Evolutionary conservation across 1,284 basidiomycete species (phyloP).

Genomic region (Wallemia hederae): DNA sequence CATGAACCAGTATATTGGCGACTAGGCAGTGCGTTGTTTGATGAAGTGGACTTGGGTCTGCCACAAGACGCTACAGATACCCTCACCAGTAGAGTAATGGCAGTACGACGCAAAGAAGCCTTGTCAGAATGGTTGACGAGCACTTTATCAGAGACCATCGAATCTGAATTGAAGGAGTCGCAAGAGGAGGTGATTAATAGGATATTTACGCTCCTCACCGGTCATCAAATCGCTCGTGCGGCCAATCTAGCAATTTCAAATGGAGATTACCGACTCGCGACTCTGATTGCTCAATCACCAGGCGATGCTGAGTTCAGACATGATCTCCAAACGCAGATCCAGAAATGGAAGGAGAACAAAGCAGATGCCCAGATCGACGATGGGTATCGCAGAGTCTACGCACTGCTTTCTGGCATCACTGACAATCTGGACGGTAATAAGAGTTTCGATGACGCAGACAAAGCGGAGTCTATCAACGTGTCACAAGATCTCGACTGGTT

Average conservation of each 20-base stretch:
- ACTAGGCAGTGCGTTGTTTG: conserved; percentile 71
- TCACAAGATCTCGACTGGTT: conserved; percentile 79
- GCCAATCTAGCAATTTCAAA: conserved; percentile 43
- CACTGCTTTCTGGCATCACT: conserved; percentile 51
- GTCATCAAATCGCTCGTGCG: conserved; percentile 62
- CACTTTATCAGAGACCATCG: conserved; percentile 40
- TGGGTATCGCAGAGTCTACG: conserved; percentile 51
- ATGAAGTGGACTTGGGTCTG: conserved; percentile 38
- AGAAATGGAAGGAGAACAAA: conserved; percentile 52
- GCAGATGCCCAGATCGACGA: conserved; percentile 39
- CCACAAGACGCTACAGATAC: conserved; percentile 27
- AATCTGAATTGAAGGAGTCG: conserved; percentile 34
- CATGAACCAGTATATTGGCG: conserved; percentile 57
- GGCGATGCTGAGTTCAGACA: conserved; percentile 46
- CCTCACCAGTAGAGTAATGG: conserved; percentile 28
- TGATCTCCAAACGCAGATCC: conserved; percentile 48
- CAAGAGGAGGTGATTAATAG: conserved; percentile 22
- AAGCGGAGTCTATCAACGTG: conserved; percentile 35
- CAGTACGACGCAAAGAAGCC: conserved; percentile 46
- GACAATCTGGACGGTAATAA: conserved; percentile 28
- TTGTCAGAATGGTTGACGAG: conserved; percentile 62
- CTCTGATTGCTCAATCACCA: conserved; percentile 65
- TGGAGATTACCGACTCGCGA: conserved; percentile 59
- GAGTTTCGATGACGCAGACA: conserved; percentile 25
- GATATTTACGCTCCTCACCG: conserved; percentile 52